These are phyloP conservation scores for Inga leiocalycina DNA, from an alignment of 306 rosid species.

Conservation along the genomic window DNA sequence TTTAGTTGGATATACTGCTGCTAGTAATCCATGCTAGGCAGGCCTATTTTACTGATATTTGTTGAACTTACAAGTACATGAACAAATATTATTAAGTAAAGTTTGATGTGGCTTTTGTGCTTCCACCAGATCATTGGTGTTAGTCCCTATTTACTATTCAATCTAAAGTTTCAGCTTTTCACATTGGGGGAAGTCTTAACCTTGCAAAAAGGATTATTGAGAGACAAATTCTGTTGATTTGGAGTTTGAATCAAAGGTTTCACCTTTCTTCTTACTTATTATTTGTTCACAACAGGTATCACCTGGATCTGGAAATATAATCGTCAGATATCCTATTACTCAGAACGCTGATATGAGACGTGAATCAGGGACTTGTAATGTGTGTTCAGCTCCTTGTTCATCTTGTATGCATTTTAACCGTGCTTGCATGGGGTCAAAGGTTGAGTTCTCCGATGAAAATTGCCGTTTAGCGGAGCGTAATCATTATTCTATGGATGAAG, in stretches of 20 bases:
- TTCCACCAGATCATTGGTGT: not conserved
- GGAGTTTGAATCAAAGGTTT: constrained; percentile 4
- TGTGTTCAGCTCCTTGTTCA: constrained; percentile 83
- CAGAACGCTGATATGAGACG: constrained; percentile 63
- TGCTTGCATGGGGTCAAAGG: constrained; percentile 64
- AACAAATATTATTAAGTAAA: not conserved
- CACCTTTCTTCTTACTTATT: constrained; percentile 29
- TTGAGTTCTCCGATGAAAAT: constrained; percentile 71
- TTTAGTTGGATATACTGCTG: not conserved
- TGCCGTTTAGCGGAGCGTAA: constrained; percentile 54
- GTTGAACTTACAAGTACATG: constrained; percentile 2
- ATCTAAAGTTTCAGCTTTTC: not conserved
- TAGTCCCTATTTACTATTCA: not conserved
- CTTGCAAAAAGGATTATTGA: constrained; percentile 8
- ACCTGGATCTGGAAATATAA: constrained; percentile 44
- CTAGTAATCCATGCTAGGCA: not conserved
- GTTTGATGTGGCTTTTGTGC: constrained; percentile 14
- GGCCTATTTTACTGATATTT: not conserved
- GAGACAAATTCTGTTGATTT: constrained; percentile 10
- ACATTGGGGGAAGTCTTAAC: not conserved
- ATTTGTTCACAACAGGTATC: constrained; percentile 51
- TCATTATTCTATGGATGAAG: constrained; percentile 54
- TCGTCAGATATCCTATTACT: constrained; percentile 50
- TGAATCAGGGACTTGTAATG: constrained; percentile 80
- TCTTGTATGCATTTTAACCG: constrained; percentile 74